These are phyloP conservation scores for Cavenderia fasciculata DNA, from an alignment of 78 protist species.

Conservation along the genomic window DNA sequence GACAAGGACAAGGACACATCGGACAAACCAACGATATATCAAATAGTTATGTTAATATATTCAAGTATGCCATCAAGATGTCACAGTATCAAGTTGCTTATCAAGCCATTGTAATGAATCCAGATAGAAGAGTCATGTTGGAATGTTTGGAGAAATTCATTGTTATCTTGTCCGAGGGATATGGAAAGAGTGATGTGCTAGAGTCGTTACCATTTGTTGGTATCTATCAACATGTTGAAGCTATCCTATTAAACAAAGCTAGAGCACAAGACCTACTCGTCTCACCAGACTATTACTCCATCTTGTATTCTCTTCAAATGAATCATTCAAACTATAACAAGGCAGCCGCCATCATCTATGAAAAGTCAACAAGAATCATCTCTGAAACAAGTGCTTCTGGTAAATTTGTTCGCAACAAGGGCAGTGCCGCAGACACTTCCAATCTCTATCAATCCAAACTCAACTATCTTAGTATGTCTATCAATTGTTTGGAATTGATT, in stretches of 20 bases:
- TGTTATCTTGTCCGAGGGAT: conserved; percentile 5
- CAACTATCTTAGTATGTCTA: conserved; percentile 26
- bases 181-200: not conserved
- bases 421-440: conserved; percentile 2
- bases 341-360: conserved; percentile 46
- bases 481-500: conserved; percentile 10
- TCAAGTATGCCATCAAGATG: conserved; percentile 29
- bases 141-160: conserved; percentile 12
- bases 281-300: conserved; percentile 60
- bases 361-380: conserved; percentile 8
- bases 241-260: not conserved
- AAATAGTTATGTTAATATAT: conserved; percentile 1
- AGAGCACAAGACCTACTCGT: conserved; percentile 22
- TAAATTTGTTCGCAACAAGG: conserved; percentile 35
- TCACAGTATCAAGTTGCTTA: conserved; percentile 23
- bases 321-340: conserved; percentile 43
- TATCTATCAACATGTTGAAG: conserved; percentile 1
- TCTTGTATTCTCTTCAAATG: conserved; percentile 56
- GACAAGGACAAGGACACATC: no score
- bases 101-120: conserved; percentile 11
- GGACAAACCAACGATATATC: no score
- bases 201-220: conserved; percentile 25
- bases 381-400: conserved; percentile 10
- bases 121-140: not conserved
- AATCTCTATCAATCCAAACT: not conserved